Percentiles rank a stretch among this genome's conserved stretches.
phyloP scores from a whole-genome alignment of 495 filamentous ascomycete genomes.

The Xylaria scruposa region DNA sequence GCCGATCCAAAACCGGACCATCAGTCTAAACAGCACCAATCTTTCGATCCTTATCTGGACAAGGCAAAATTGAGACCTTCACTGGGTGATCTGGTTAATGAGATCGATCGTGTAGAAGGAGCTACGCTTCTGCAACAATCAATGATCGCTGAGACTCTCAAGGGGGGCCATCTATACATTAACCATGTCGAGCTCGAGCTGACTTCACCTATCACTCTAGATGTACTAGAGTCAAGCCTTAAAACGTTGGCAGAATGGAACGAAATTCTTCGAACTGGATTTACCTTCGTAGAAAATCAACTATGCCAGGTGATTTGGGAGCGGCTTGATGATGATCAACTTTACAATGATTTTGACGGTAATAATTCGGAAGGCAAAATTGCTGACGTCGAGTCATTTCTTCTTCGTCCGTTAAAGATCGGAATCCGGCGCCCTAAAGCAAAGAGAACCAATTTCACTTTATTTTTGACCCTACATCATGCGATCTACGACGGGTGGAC shows the following conservation, averaged over 20 bases:
- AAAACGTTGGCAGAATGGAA: slow-evolving; percentile 58
- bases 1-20: not conserved
- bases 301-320: slow-evolving; percentile 71
- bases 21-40: not conserved
- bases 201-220: slow-evolving; percentile 29
- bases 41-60: slow-evolving; percentile 1
- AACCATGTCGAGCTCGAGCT: slow-evolving; percentile 74
- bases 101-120: slow-evolving; percentile 60
- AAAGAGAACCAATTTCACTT: slow-evolving; percentile 29
- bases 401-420: slow-evolving; percentile 65
- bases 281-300: slow-evolving; percentile 57
- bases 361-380: slow-evolving; percentile 21
- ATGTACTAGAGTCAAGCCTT: slow-evolving; percentile 21
- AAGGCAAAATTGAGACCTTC: slow-evolving; percentile 31
- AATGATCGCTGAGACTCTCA: slow-evolving; percentile 76
- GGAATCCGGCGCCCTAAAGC: slow-evolving; percentile 46
- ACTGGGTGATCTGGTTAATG: slow-evolving; percentile 29
- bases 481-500: slow-evolving; percentile 87
- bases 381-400: slow-evolving; percentile 41
- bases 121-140: slow-evolving; percentile 75
- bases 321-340: slow-evolving; percentile 45
- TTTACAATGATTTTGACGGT: slow-evolving; percentile 47
- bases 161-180: slow-evolving; percentile 65
- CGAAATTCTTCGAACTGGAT: slow-evolving; percentile 74
- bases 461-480: slow-evolving; percentile 64